Evolutionary conservation across 2,329 filamentous ascomycete species (phyloP).

Genomic region (Coleophoma cylindrospora): DNA sequence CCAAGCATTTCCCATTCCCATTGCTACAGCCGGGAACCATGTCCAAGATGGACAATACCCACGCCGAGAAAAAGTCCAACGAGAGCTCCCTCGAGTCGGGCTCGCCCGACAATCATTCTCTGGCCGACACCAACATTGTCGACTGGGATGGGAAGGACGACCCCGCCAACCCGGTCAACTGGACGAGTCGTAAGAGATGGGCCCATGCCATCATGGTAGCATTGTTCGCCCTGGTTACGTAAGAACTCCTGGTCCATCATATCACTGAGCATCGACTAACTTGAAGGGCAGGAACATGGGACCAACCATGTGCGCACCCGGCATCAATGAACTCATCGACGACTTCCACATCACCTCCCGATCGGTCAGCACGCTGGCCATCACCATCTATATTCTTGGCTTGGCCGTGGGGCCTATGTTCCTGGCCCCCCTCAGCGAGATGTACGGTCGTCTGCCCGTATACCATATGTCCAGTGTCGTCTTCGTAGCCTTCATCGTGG

Average conservation of each 20-base stretch:
- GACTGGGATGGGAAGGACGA: not conserved
- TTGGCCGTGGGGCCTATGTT: conserved; percentile 56
- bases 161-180: conserved; percentile 11
- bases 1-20: too few species aligned
- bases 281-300: conserved; percentile 31
- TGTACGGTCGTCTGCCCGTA: conserved; percentile 48
- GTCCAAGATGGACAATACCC: too few species aligned
- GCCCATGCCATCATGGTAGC: conserved; percentile 7
- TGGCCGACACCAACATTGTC: not conserved
- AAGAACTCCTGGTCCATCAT: conserved; percentile 4
- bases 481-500: conserved; percentile 33
- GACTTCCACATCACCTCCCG: conserved; percentile 35
- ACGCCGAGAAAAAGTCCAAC: too few species aligned
- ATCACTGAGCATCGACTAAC: not conserved
- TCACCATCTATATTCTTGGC: conserved; percentile 52
- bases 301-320: conserved; percentile 44
- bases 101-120: too few species aligned
- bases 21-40: too few species aligned
- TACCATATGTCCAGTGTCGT: conserved; percentile 47
- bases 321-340: conserved; percentile 36
- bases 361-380: conserved; percentile 54
- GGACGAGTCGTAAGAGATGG: conserved; percentile 6
- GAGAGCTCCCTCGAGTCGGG: too few species aligned
- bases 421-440: conserved; percentile 54
- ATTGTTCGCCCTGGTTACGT: conserved; percentile 11